Base-by-base conservation (phyloP, 2,329 filamentous ascomycete genomes). In the Ciborinia camelliae region DNA sequence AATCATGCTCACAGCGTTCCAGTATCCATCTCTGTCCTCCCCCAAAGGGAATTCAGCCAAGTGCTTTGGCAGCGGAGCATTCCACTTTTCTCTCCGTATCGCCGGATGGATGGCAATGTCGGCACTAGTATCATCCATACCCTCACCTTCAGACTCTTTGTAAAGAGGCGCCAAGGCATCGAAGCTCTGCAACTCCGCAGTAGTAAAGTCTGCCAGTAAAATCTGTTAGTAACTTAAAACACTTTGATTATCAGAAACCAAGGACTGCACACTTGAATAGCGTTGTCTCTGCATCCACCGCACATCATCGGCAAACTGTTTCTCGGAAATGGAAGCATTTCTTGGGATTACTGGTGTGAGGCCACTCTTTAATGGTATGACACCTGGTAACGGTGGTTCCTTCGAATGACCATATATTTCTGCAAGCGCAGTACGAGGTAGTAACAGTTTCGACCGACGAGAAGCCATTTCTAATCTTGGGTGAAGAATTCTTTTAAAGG, bases 1-100 rank as follows among this genome's bases (percentile, higher is more conserved):
- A 8, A n/a, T 14, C 12, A 12, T n/a, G 58, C 55, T 61, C 8
- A 67, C 63, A 52, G 59, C 35, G 10, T 68, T 61, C 63, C 60
- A 68, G 28, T 65, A 67, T 9, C 67, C 67, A 35, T 41, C 26
- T 28, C 52, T 62, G 2, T 61, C 60, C 26, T 47, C 54, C 5
- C 53, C 60, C 14, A 68, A 18, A 18, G 65, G 60, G 39, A 63
- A 67, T 28, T 59, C 61, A 9, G 63, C 67, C 0, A 62, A 3
- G 30, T 68, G 63, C 15, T 45, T 64, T 18, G 32, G 50, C 23
- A 64, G 4, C 15, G 43, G 50, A 3, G n/a, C 45, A 35, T 62
- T 26, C 67, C 67, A 68, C 14, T 48, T 67, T 20, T 41, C 12
- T 14, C 39, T 26, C 14, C 37, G 50, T 39, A 57, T 65, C 15